Evolutionary conservation across 768 basidiomycete genomes (phyloP), one percentile per base, ranked within the genome.

Genomic region (Chalciporus piperatus): DNA sequence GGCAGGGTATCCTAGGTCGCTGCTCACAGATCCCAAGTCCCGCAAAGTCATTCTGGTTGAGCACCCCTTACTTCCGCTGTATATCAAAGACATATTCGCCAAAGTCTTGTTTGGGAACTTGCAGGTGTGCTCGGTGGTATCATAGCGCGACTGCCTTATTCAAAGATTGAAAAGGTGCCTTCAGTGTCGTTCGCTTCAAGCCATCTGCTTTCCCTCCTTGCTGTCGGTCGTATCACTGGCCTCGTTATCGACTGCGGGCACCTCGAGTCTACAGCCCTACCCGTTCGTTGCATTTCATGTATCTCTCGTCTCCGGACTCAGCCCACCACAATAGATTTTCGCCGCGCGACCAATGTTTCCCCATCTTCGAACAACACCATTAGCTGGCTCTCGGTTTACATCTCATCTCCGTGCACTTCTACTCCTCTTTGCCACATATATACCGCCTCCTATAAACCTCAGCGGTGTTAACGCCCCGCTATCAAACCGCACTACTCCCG

Each of bases 41-140:
- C 83, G 97, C 48, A 98, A 97, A 70, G 88, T 99, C 47, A 92
- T 98, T 47, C 61, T 99, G 19, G 76, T 96, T 6, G 97, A 98
- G 70, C 89, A 92, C 66, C 90, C 96, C 1, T 72, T 96, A 20
- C 73, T 98, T 16, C 92, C 95, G 1, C 67, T 90, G 1, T 80
- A 86, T 50, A 84, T 98, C 63, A 98, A 98, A 70, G 90, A 96
- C 39, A 83, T 82, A 52, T 79, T 98, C 35, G 91, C 92, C 0
- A 81, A 83, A 47, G 83, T 91, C 38, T 72, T 98, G 17, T 98
- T 98, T 64, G 87, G 90, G 55, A 97, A 95, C 62, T 71, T 92
- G 6, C 90, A 94, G 74, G 94, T 90, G 55, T 43, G 53, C 43
- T 32, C 1, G 30, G 17, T 17, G 38, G 20, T 30, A 13, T 27